Conservation (phyloP, 768 basidiomycete species). For the Pisolithus microcarpus region DNA sequence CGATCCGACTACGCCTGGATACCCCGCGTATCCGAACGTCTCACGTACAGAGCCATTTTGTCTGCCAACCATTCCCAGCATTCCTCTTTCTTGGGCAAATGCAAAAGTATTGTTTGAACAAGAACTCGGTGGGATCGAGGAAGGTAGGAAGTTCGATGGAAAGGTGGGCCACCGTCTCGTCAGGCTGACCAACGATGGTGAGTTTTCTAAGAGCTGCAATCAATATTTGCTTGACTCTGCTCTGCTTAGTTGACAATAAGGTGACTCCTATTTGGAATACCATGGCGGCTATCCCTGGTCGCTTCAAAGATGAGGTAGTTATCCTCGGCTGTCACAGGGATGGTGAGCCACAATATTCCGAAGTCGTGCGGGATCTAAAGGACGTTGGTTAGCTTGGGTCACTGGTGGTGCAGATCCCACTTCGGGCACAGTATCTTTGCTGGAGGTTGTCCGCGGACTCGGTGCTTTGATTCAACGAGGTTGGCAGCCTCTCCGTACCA, state of each 20-base stretch:
- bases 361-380: not conserved
- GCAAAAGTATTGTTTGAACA: slow-evolving; percentile 58
- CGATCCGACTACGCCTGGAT: slow-evolving; percentile 82
- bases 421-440: slow-evolving; percentile 49
- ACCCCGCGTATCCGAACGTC: slow-evolving; percentile 79
- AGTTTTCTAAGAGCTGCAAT: not conserved
- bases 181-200: slow-evolving; percentile 52
- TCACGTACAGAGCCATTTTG: slow-evolving; percentile 55
- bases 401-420: slow-evolving; percentile 52
- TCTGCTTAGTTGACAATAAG: slow-evolving; percentile 54
- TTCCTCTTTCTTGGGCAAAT: slow-evolving; percentile 88
- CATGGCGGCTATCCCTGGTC: slow-evolving; percentile 77
- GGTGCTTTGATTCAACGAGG: slow-evolving; percentile 44
- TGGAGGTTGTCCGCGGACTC: slow-evolving; percentile 52
- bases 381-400: slow-evolving; percentile 20
- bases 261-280: slow-evolving; percentile 90
- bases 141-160: slow-evolving; percentile 39
- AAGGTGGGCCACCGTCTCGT: slow-evolving; percentile 41
- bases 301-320: slow-evolving; percentile 78
- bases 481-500: slow-evolving; percentile 67
- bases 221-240: not conserved
- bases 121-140: slow-evolving; percentile 39
- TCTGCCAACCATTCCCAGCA: slow-evolving; percentile 69
- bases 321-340: slow-evolving; percentile 87
- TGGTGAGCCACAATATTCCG: slow-evolving; percentile 37